Conservation (phyloP, 2,329 filamentous ascomycete species). For the Diaporthe batatas region DNA sequence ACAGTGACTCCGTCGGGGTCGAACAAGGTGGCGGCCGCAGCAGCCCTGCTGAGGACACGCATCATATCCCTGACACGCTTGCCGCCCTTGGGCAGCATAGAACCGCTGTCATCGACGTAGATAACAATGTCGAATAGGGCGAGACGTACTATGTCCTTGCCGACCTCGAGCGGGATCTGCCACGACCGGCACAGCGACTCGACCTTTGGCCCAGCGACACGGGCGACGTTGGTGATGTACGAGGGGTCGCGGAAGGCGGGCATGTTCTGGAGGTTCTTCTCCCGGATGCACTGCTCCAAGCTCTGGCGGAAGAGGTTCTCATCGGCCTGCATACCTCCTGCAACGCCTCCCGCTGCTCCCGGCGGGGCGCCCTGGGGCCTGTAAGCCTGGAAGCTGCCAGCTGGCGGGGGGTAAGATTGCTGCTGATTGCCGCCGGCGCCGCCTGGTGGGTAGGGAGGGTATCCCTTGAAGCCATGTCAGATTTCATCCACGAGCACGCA, state of each 20-base stretch:
- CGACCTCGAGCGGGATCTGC: slow-evolving; percentile 21
- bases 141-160: slow-evolving; percentile 17
- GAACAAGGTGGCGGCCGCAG: slow-evolving; percentile 3
- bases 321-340: slow-evolving; percentile 1
- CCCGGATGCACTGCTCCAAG: slow-evolving; percentile 21
- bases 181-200: slow-evolving; percentile 21
- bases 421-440: slow-evolving; percentile 8
- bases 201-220: neutral
- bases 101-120: slow-evolving; percentile 25
- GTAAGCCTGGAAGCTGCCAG: slow-evolving; percentile 14
- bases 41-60: slow-evolving; percentile 9
- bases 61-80: slow-evolving; percentile 22
- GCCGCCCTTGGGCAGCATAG: slow-evolving; percentile 22
- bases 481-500: neutral
- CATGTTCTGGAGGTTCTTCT: slow-evolving; percentile 26
- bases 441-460: slow-evolving; percentile 2
- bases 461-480: neutral
- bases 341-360: neutral
- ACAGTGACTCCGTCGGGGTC: slow-evolving; percentile 1
- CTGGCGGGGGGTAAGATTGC: slow-evolving; percentile 2
- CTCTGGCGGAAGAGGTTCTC: slow-evolving; percentile 24
- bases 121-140: slow-evolving; percentile 24
- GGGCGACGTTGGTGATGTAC: slow-evolving; percentile 25
- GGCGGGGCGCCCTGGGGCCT: neutral
- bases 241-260: slow-evolving; percentile 18